These are phyloP conservation scores for Berberis vulgaris DNA, from an alignment of 164 flowering plant species.

Conservation along the genomic window DNA sequence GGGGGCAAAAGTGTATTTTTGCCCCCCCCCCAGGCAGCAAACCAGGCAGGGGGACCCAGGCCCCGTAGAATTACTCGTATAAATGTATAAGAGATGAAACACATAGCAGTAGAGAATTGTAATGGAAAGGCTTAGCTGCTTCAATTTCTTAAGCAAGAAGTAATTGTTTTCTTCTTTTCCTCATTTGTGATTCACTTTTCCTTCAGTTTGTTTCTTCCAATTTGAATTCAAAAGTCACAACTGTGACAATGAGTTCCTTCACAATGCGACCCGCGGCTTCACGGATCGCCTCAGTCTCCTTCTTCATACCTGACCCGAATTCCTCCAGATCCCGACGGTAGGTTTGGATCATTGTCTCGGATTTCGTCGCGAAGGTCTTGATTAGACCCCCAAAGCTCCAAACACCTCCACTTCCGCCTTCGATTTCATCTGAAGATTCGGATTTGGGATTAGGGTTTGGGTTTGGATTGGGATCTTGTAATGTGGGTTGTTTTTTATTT, in stretches of 20 bases:
- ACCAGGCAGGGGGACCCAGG: no score
- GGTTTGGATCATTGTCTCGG: conserved; percentile 58
- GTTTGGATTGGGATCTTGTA: not conserved
- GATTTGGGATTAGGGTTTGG: conserved; percentile 14
- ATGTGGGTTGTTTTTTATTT: not conserved
- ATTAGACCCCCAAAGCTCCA: conserved; percentile 67
- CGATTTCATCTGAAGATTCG: conserved; percentile 1
- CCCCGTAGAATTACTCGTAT: no score
- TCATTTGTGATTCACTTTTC: no score
- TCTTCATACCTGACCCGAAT: conserved; percentile 54
- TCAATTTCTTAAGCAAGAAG: no score
- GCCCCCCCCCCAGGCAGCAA: no score
- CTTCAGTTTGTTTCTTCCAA: no score
- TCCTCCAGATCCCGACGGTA: conserved; percentile 74
- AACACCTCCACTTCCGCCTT: not conserved
- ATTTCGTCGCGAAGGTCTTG: conserved; percentile 48
- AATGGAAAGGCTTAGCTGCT: no score
- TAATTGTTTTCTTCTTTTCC: no score
- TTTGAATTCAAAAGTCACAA: no score
- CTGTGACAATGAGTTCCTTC: conserved; percentile 26
- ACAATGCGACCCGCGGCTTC: conserved; percentile 57
- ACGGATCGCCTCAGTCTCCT: conserved; percentile 56
- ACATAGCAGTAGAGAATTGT: no score
- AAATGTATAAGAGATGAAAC: no score
- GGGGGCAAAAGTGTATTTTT: no score